phyloP scores from a whole-genome alignment of 2,329 filamentous ascomycete genomes.

The Venturia aucupariae region DNA sequence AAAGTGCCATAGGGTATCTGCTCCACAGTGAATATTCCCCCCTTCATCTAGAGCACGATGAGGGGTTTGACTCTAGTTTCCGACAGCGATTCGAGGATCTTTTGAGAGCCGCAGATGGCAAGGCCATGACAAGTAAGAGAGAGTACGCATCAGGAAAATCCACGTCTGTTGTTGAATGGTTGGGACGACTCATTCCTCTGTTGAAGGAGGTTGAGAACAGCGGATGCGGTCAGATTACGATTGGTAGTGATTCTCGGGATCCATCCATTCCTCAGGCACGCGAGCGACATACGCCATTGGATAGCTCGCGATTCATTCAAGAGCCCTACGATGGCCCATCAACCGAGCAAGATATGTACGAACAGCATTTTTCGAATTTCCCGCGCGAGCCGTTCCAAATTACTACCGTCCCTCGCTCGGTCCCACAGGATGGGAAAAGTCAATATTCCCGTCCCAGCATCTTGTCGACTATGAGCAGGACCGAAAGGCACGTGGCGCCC shows the following conservation, averaged over 20 bases:
- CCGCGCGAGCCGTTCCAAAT: background rate
- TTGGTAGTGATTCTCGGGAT: background rate
- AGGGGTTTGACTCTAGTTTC: conserved; percentile 11
- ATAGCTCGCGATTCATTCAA: background rate
- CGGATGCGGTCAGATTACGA: background rate
- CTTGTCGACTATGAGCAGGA: conserved; percentile 49
- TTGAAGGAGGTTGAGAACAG: background rate
- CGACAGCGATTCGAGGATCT: conserved; percentile 15
- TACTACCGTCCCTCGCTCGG: background rate
- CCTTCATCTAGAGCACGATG: conserved; percentile 13
- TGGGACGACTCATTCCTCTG: conserved; percentile 1
- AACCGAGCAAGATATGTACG: conserved; percentile 13
- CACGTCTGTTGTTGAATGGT: conserved; percentile 1
- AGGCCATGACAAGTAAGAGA: conserved; percentile 1
- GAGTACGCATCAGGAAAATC: background rate
- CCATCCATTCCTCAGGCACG: background rate
- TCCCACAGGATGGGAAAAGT: background rate
- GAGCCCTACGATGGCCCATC: background rate
- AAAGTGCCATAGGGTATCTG: conserved; percentile 12
- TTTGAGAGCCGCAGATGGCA: conserved; percentile 1
- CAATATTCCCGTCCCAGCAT: conserved; percentile 22
- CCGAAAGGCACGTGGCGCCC: conserved; percentile 43
- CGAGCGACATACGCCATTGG: background rate
- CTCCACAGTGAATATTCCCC: conserved; percentile 14
- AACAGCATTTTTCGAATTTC: background rate